phyloP scores from a whole-genome alignment of 495 filamentous ascomycete species.

The Parathielavia appendiculata region DNA sequence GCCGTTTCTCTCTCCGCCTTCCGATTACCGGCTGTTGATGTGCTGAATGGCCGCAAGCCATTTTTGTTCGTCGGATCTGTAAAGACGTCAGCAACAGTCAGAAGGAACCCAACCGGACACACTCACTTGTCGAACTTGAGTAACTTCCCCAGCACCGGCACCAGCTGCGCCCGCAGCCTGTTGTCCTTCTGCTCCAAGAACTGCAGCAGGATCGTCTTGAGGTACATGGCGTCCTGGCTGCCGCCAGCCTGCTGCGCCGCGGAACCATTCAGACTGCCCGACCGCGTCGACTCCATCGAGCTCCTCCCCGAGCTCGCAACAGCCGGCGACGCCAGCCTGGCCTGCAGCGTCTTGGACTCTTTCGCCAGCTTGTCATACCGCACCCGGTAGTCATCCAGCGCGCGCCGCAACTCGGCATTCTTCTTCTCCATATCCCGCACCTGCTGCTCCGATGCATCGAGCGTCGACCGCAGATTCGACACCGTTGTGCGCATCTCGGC shows the following conservation, averaged over 20 bases:
- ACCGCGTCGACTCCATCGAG: slow-evolving; percentile 59
- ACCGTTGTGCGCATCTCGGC: slow-evolving; percentile 72
- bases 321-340: slow-evolving; percentile 28
- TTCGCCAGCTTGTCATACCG: slow-evolving; percentile 77
- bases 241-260: slow-evolving; percentile 15
- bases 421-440: slow-evolving; percentile 75
- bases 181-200: slow-evolving; percentile 95
- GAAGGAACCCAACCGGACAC: too few species aligned
- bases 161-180: slow-evolving; percentile 79
- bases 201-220: slow-evolving; percentile 93
- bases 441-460: slow-evolving; percentile 85
- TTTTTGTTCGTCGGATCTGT: slow-evolving; percentile 78
- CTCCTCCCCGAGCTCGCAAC: slow-evolving; percentile 33
- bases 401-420: slow-evolving; percentile 65
- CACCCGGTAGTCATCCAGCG: slow-evolving; percentile 69
- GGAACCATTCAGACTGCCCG: slow-evolving; percentile 40
- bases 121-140: slow-evolving; percentile 86
- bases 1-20: background rate
- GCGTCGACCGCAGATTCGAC: slow-evolving; percentile 65
- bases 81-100: slow-evolving; percentile 15
- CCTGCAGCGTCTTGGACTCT: slow-evolving; percentile 46
- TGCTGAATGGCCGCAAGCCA: slow-evolving; percentile 73
- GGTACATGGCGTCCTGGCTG: slow-evolving; percentile 70
- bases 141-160: slow-evolving; percentile 86
- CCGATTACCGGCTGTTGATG: slow-evolving; percentile 25